phyloP scores from a whole-genome alignment of 352 stramenopile species.

The Phytophthora podocarpi region DNA sequence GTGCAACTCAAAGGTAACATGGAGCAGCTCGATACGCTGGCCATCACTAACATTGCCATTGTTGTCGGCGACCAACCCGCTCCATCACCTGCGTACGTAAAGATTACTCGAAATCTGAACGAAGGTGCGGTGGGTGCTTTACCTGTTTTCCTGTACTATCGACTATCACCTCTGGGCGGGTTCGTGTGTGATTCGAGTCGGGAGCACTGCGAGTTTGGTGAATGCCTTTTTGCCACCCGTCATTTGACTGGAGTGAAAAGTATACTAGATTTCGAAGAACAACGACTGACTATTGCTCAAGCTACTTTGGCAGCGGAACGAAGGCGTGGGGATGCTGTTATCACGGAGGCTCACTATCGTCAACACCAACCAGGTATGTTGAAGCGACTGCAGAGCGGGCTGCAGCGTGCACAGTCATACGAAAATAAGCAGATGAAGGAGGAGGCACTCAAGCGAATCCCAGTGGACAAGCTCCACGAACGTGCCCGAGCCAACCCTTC shows the following conservation, averaged over 20 bases:
- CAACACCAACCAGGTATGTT: conserved; percentile 57
- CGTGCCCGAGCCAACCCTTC: conserved; percentile 59
- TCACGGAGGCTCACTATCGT: conserved; percentile 48
- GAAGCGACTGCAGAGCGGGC: conserved; percentile 44
- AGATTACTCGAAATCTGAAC: conserved; percentile 63
- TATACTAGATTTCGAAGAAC: conserved; percentile 34
- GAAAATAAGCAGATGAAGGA: conserved; percentile 68
- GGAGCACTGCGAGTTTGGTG: conserved; percentile 62
- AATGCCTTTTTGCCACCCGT: conserved; percentile 69
- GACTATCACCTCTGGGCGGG: conserved; percentile 49
- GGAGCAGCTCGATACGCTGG: conserved; percentile 44
- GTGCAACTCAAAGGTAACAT: conserved; percentile 30
- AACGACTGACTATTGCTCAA: conserved; percentile 25
- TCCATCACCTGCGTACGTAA: conserved; percentile 48
- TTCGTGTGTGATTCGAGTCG: conserved; percentile 58
- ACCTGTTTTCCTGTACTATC: conserved; percentile 67
- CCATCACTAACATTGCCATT: conserved; percentile 68
- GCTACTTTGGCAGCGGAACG: conserved; percentile 17
- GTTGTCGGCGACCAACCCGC: conserved; percentile 38
- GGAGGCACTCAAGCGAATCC: conserved; percentile 73
- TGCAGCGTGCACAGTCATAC: conserved; percentile 67
- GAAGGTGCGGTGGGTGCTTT: conserved; percentile 30
- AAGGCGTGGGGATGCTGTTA: conserved; percentile 32
- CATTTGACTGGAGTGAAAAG: conserved; percentile 30
- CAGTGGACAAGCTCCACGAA: conserved; percentile 64